These are phyloP conservation scores for Ustilago hordei DNA, from an alignment of 1,284 basidiomycete genomes.

Conservation along the genomic window DNA sequence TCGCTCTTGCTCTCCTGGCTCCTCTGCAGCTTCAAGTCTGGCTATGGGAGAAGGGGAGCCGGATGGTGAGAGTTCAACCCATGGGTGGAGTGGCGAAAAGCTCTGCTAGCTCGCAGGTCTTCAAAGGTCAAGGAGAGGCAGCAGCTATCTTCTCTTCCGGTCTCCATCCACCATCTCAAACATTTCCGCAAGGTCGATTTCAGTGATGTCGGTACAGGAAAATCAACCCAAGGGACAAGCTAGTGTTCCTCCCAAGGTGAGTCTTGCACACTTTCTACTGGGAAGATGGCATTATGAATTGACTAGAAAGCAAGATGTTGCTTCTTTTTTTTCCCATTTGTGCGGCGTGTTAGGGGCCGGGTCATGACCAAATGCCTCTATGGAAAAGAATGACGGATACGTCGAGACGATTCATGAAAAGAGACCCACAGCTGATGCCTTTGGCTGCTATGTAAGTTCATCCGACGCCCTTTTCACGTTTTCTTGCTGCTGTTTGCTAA, in stretches of 20 bases:
- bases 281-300: too few relatives aligned
- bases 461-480: background rate
- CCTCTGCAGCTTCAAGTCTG: background rate
- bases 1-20: background rate
- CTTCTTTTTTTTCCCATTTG: background rate
- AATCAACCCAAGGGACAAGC: conserved; percentile 20
- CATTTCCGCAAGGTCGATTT: background rate
- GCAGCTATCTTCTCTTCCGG: background rate
- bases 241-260: conserved; percentile 37
- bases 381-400: conserved; percentile 18
- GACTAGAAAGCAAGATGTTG: too few relatives aligned
- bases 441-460: conserved; percentile 28
- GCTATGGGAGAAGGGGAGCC: background rate
- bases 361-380: conserved; percentile 24
- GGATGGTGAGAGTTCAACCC: background rate
- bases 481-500: too few relatives aligned
- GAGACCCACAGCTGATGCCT: conserved; percentile 39
- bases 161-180: background rate
- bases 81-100: too few relatives aligned
- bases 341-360: conserved; percentile 13
- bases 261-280: background rate
- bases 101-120: too few relatives aligned
- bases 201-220: conserved; percentile 18
- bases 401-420: conserved; percentile 26
- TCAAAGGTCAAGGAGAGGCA: too few relatives aligned